Base-by-base conservation (phyloP, 2,329 filamentous ascomycete species). In the Pleomassaria siparia region DNA sequence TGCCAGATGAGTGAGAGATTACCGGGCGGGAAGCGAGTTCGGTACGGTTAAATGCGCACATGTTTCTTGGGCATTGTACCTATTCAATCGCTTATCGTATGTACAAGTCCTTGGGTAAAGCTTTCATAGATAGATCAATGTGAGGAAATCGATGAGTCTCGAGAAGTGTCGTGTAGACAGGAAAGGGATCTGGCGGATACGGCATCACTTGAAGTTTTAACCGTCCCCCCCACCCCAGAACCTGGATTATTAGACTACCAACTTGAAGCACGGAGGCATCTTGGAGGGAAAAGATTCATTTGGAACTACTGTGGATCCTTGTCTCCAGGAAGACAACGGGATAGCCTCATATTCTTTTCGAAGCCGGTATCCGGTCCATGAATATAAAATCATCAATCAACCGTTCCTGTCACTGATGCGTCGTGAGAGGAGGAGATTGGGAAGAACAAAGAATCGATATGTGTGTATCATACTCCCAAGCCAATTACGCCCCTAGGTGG, bases 1-100 rank as follows among this genome's bases (percentile, higher is more conserved):
- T 58, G 45, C 37, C 44, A 25, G 25, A 60, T 58, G 54, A 15
- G 42, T 8, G 21, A 44, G 7, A 21, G 4, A 9, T 39, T 36
- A 9, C 33, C 26, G 9, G 40, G 43, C 26, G 53, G 53, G 16
- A 49, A 48, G 28, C 47, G 44, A 40, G 46, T 56, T n/a, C 28
- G 50, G 29, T 55, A 53, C 44, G 47, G 51, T 24, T 50, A 42
- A 18, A 5, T 35, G 4, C 4, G 6, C 13, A 20, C 15, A 18
- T 35, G n/a, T 35, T 18, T 18, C 16, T 20, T 35, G 16, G 32
- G n/a, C n/a, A n/a, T n/a, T n/a, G n/a, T n/a, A n/a, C 32, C 16
- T 18, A 20, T 35, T 30, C 3, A 16, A 7, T 35, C 20, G 20
- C 20, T 35, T 12, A 18, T 35, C 8, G 32, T 16, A 18, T 18